Conservation (phyloP, 208 protist species). For the Leishmania braziliensis region DNA sequence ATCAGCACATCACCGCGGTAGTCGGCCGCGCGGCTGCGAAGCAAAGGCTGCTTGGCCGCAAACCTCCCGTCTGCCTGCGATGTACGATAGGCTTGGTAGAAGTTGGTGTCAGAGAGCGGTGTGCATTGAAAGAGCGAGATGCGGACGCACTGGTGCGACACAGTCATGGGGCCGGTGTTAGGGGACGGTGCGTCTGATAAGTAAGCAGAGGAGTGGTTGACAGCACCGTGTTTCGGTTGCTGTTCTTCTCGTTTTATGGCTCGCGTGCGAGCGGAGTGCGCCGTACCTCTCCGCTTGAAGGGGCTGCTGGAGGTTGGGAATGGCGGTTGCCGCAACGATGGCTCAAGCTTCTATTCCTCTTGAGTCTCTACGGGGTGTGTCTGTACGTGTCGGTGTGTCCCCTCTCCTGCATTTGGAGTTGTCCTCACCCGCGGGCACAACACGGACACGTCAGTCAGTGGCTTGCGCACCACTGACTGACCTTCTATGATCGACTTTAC, state of each 20-base stretch:
- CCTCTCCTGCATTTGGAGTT: neutral
- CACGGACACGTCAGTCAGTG: neutral
- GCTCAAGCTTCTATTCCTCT: neutral
- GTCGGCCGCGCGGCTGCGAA: slow-evolving; percentile 23
- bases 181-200: neutral
- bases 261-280: neutral
- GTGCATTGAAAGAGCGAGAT: slow-evolving; percentile 18
- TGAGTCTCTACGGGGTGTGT: neutral
- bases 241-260: neutral
- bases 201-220: neutral
- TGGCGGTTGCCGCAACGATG: neutral
- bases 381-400: neutral
- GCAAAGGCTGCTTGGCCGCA: neutral
- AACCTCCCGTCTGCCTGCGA: neutral
- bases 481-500: neutral
- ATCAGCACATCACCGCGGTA: slow-evolving; percentile 35
- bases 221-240: neutral
- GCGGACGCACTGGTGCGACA: slow-evolving; percentile 9
- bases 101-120: neutral
- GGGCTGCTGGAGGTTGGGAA: neutral
- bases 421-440: neutral
- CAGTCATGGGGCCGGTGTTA: slow-evolving; percentile 1
- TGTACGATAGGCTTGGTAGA: no score
- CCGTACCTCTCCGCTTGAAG: neutral
- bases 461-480: neutral